These are phyloP conservation scores for Talaromyces sp. DNA, from an alignment of 2,329 filamentous ascomycete genomes.

Conservation along the genomic window DNA sequence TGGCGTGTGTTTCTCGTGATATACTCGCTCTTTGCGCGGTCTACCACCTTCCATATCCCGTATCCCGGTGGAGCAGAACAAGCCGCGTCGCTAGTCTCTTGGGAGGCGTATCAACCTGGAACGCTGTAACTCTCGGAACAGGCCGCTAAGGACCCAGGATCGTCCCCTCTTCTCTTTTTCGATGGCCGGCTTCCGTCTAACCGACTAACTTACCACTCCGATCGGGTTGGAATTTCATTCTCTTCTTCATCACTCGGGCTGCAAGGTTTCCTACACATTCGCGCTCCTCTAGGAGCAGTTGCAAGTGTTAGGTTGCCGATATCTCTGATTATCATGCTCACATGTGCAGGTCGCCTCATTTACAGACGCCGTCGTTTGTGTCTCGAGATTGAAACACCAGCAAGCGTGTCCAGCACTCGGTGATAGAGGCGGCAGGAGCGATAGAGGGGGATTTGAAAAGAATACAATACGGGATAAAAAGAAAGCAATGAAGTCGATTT, in stretches of 20 bases:
- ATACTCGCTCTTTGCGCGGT: background rate
- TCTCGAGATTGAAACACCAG: background rate
- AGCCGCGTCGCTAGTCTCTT: background rate
- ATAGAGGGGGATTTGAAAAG: background rate
- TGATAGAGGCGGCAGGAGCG: background rate
- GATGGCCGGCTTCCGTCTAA: background rate
- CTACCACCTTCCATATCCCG: background rate
- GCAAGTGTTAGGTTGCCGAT: background rate
- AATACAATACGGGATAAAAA: background rate
- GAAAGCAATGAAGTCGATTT: slow-evolving; percentile 8
- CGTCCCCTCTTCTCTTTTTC: slow-evolving; percentile 1
- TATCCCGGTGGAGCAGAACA: background rate
- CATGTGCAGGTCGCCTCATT: background rate
- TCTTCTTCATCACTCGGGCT: background rate
- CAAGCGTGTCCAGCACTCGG: background rate
- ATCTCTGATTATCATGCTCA: background rate
- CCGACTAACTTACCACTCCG: background rate
- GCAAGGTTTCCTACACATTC: background rate
- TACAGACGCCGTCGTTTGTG: slow-evolving; percentile 5
- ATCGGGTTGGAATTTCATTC: background rate
- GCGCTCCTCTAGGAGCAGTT: background rate
- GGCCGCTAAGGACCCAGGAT: background rate
- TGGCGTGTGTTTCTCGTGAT: background rate
- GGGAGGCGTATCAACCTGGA: background rate
- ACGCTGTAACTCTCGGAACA: background rate